Evolutionary conservation across 2,329 filamentous ascomycete species (phyloP).

Genomic region (Aspergillus quadrilineatus): DNA sequence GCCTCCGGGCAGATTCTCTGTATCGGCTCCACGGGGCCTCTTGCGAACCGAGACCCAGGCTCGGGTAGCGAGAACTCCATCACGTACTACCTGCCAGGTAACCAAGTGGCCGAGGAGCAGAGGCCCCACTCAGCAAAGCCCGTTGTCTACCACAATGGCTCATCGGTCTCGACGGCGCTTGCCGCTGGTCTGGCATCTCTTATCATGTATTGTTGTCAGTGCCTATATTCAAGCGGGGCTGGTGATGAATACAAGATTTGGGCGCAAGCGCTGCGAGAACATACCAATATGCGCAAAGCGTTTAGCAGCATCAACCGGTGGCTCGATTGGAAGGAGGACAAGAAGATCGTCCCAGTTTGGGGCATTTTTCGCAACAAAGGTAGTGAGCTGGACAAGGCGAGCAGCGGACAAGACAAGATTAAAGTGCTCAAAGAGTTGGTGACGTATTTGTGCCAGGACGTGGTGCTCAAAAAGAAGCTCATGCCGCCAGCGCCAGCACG

Average conservation of each 20-base stretch:
- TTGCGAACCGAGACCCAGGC: slow-evolving; percentile 2
- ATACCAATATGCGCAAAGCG: slow-evolving; percentile 1
- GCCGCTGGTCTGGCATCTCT: background rate
- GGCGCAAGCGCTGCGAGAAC: background rate
- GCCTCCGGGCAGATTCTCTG: slow-evolving; percentile 1
- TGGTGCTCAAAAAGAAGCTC: background rate
- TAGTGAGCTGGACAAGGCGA: background rate
- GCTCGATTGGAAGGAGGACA: background rate
- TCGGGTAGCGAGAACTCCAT: background rate
- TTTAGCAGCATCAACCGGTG: background rate
- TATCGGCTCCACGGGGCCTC: background rate
- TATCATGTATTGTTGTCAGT: slow-evolving; percentile 1
- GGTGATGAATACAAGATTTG: background rate
- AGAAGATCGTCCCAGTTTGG: slow-evolving; percentile 1
- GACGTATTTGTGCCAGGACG: background rate
- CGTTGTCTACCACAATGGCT: slow-evolving; percentile 1
- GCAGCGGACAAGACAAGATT: background rate
- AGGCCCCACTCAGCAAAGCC: background rate
- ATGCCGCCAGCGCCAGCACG: background rate
- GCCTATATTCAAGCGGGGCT: background rate
- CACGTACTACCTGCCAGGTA: slow-evolving; percentile 1
- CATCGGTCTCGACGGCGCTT: slow-evolving; percentile 1
- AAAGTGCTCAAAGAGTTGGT: background rate
- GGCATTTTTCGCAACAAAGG: background rate
- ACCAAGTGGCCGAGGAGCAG: slow-evolving; percentile 2